phyloP scores from a whole-genome alignment of 306 rosid species.

The Pterocarpus macrocarpus region DNA sequence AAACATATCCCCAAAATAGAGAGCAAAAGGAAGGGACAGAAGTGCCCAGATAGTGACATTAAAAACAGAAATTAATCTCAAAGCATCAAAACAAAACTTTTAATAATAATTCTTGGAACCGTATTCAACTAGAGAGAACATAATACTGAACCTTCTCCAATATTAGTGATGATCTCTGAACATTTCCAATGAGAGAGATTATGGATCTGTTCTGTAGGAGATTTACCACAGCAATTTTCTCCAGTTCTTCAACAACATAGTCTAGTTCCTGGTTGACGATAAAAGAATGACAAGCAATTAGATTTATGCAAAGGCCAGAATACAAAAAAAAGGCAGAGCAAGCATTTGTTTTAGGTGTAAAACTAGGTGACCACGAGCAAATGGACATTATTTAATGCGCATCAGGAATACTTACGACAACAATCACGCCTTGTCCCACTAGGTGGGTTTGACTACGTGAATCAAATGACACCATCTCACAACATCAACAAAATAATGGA shows the following conservation, averaged over 20 bases:
- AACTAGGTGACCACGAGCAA: not conserved
- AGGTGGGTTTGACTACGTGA: not conserved
- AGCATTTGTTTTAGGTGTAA: constrained; percentile 29
- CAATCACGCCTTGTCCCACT: not conserved
- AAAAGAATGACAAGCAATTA: constrained; percentile 36
- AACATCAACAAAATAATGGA: constrained; percentile 21
- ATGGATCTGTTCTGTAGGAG: constrained; percentile 93
- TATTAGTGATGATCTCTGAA: constrained; percentile 88
- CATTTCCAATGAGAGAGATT: constrained; percentile 96
- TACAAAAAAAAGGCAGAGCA: constrained; percentile 1
- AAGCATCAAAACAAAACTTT: constrained; percentile 10
- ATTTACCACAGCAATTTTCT: constrained; percentile 91
- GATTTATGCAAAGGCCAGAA: not conserved
- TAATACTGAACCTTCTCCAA: constrained; percentile 79
- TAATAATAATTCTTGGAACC: constrained; percentile 11
- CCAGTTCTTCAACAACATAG: constrained; percentile 89
- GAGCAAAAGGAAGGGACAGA: constrained; percentile 12
- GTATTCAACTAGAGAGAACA: constrained; percentile 29
- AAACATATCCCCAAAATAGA: constrained; percentile 37
- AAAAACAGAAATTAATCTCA: constrained; percentile 18
- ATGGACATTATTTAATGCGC: not conserved
- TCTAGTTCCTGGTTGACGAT: constrained; percentile 84
- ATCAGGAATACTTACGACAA: not conserved
- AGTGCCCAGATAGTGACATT: constrained; percentile 21
- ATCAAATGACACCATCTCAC: constrained; percentile 17